Percentiles rank a stretch among this genome's conserved stretches.
Conservation (phyloP, 2,329 filamentous ascomycete species). For the Orbilia quercus region DNA sequence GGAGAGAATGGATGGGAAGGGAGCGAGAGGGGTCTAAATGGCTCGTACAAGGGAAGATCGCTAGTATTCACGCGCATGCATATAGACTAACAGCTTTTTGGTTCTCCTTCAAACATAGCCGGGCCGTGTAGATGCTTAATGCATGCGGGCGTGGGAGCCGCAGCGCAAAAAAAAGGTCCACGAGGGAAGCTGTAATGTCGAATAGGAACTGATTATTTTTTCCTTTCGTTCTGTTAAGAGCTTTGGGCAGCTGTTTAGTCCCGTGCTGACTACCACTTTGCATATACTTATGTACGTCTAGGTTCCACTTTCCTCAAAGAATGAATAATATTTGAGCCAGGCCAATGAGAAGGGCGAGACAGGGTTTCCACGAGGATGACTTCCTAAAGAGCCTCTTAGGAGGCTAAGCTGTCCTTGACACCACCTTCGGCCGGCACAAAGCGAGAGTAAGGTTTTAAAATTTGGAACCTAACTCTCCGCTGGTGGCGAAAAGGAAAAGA, state of each 20-base stretch:
- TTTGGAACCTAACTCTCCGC: slow-evolving; percentile 29
- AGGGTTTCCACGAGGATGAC: slow-evolving; percentile 20
- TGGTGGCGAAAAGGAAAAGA: slow-evolving; percentile 10
- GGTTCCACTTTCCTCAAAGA: background rate
- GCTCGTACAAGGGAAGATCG: slow-evolving; percentile 10
- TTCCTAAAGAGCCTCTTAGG: slow-evolving; percentile 31
- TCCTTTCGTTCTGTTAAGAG: background rate
- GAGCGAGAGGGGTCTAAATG: slow-evolving; percentile 16
- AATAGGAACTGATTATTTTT: slow-evolving; percentile 9
- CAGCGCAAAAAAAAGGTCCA: background rate
- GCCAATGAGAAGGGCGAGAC: slow-evolving; percentile 25
- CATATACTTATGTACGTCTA: background rate
- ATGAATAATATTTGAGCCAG: background rate
- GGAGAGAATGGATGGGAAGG: background rate
- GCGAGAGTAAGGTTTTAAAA: slow-evolving; percentile 32
- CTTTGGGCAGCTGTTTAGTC: background rate
- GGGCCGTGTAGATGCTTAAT: slow-evolving; percentile 11
- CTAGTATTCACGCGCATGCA: slow-evolving; percentile 3
- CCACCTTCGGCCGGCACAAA: slow-evolving; percentile 39
- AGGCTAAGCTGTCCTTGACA: slow-evolving; percentile 29
- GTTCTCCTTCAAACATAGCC: slow-evolving; percentile 22
- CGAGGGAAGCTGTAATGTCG: slow-evolving; percentile 5
- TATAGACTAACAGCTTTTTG: slow-evolving; percentile 14
- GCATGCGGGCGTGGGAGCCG: slow-evolving; percentile 6
- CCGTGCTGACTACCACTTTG: slow-evolving; percentile 29